A percentile compares a stretch with the other conserved stretches of the same genome.
phyloP scores from a whole-genome alignment of 2,329 filamentous ascomycete genomes.

The Botrytis squamosa region DNA sequence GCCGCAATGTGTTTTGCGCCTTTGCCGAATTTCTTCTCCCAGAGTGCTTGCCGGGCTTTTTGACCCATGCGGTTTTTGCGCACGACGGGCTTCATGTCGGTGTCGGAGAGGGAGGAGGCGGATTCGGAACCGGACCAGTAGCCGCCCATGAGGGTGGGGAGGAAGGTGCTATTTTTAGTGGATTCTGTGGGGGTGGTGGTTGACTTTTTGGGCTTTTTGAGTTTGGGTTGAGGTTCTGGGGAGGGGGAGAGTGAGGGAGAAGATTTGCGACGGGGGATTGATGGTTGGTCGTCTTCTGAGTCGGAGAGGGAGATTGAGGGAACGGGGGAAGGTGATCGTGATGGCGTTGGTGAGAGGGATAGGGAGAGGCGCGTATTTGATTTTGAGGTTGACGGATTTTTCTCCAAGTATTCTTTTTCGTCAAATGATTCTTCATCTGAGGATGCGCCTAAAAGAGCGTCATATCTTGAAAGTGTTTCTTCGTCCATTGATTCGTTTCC shows the following conservation, averaged over 20 bases:
- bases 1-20: slow-evolving; percentile 50
- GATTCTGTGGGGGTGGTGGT: slow-evolving; percentile 22
- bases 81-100: slow-evolving; percentile 51
- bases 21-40: slow-evolving; percentile 75
- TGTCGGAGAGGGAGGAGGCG: slow-evolving; percentile 63
- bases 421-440: slow-evolving; percentile 38
- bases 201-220: slow-evolving; percentile 26
- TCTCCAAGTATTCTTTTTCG: slow-evolving; percentile 29
- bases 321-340: slow-evolving; percentile 24
- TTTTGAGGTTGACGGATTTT: slow-evolving; percentile 20
- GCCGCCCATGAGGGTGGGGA: slow-evolving; percentile 75
- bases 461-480: slow-evolving; percentile 35
- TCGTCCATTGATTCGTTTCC: slow-evolving; percentile 32
- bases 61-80: slow-evolving; percentile 77
- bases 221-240: slow-evolving; percentile 26
- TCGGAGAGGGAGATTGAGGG: slow-evolving; percentile 16
- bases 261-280: not conserved
- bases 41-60: slow-evolving; percentile 72
- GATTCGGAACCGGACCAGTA: slow-evolving; percentile 76
- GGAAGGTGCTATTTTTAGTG: slow-evolving; percentile 54
- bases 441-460: slow-evolving; percentile 35
- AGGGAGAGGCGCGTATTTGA: slow-evolving; percentile 26
- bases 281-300: slow-evolving; percentile 18
- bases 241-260: slow-evolving; percentile 21
- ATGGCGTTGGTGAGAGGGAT: slow-evolving; percentile 29